Evolutionary conservation across 2,329 filamentous ascomycete species (phyloP), one percentile per base, ranked within the genome.

Genomic region (Scedosporium minutisporum): DNA sequence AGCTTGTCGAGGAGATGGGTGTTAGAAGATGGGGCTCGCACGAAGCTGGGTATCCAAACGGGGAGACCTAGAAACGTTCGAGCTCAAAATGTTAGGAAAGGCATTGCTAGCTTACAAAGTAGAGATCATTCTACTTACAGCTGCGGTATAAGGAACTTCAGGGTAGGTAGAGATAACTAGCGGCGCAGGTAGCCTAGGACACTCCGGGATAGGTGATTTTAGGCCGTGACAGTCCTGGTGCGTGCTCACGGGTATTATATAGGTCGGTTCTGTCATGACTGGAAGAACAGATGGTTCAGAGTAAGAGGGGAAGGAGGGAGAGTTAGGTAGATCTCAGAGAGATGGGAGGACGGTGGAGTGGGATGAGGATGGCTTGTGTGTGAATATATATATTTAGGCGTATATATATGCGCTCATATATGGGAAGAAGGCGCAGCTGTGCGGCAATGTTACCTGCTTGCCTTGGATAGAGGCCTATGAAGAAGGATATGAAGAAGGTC

Each of bases 1-100:
- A 83, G 29, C 72, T 76, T 62, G 75, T 73, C 58, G 74, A 73
- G 57, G 81, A 82, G n/a, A 77, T 76, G 27, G 82, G 81, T 23
- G 60, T 62, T 10, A 62, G 41, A 14, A 62, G 53, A 27, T 33
- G 46, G 18, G 38, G 23, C 33, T 62, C 55, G 53, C 51, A 58
- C 3, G 61, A 23, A 55, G 61, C 14, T 7, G 44, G 27, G 29
- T 61, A 61, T 4, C n/a, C 27, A 41, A 53, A 53, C 21, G 55
- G 27, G n/a, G 55, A 44, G 44, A 48, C 57, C 57, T 63, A 41
- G 23, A 42, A 29, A 29, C 10, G 10, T 18, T 12, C 42, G 18
- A 48, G 21, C 29, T n/a, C 55, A 38, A 23, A 59, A 10, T 25
- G 55, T 51, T 16, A n/a, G 41, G 21, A 21, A 46, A 23, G 14